Evolutionary conservation across 768 basidiomycete species (phyloP).

Genomic region (Hygrophorus russula): DNA sequence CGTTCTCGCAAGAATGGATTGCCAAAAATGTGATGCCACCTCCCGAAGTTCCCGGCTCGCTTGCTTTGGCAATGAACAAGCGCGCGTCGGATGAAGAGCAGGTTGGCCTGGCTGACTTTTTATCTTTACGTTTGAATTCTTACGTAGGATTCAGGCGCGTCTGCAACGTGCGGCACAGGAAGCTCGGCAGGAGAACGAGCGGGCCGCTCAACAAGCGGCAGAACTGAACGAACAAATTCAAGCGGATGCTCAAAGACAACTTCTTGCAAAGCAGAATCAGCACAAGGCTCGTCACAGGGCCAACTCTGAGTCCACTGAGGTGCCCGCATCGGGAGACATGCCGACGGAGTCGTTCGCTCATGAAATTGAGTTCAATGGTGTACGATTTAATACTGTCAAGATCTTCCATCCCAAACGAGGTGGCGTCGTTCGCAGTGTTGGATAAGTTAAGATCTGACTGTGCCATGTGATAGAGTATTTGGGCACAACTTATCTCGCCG

Average conservation of each 20-base stretch:
- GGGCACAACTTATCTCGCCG: constrained; percentile 60
- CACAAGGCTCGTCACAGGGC: constrained; percentile 51
- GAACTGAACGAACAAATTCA: constrained; percentile 57
- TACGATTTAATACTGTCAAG: constrained; percentile 53
- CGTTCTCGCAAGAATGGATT: constrained; percentile 64
- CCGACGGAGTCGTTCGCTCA: constrained; percentile 50
- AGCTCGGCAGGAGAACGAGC: constrained; percentile 37
- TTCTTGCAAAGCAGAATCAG: constrained; percentile 38
- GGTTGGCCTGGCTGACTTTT: constrained; percentile 24
- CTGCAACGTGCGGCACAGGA: constrained; percentile 27
- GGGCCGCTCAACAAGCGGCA: constrained; percentile 40
- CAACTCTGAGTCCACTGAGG: constrained; percentile 61
- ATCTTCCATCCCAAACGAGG: constrained; percentile 65
- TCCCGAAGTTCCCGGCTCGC: constrained; percentile 51
- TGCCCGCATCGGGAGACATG: constrained; percentile 37
- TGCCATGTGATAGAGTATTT: constrained; percentile 35
- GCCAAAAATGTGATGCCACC: constrained; percentile 42
- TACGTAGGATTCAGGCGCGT: constrained; percentile 1
- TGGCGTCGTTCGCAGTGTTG: constrained; percentile 16
- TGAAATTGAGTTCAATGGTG: constrained; percentile 47
- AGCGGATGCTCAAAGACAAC: constrained; percentile 52
- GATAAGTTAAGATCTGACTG: not conserved
- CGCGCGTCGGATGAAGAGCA: constrained; percentile 61
- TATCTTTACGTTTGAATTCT: not conserved
- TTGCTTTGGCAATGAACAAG: constrained; percentile 70